Base-by-base conservation (phyloP, 2,329 filamentous ascomycete genomes). In the Waltergamsia citrina region DNA sequence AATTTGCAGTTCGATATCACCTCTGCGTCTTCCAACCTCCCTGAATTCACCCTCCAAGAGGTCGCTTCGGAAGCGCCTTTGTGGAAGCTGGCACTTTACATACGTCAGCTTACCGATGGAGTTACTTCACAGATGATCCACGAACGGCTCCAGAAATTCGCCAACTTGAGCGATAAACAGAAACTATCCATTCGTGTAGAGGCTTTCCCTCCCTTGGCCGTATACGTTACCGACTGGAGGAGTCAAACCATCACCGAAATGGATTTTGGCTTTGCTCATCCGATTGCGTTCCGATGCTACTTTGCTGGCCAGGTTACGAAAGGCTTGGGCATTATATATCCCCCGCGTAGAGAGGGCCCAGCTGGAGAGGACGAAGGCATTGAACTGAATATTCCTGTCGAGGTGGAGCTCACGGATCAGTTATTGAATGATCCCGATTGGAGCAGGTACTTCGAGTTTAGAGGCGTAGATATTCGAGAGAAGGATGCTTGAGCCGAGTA, bases 51-150 rank as follows among this genome's bases (percentile, higher is more conserved):
- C 4, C 36, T 51, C 1, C 46, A 44, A 20, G 46, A 63, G 29
- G 44, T 62, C 10, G 51, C 62, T 15, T 56, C 53, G 0, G 53
- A 57, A 7, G 51, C 40, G 38, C 53, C 60, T 2, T 40, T 65
- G 1, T 50, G 49, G 5, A 45, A 43, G 18, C 38, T 64, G 2
- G 58, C 61, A 4, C 39, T 37, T 6, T 63, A 62, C 32, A 47
- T 56, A 21, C 59, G 60, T 5, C 36, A 45, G 19, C 34, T 63
- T 34, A 61, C 59, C 6, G 44, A 60, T 34, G 47, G 49, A 33
- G 44, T 52, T 8, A 58, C 51, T 2, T 38, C 48, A 14, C 53
- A 54, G 11, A 41, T 41, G 11, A 43, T 63, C 3, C 42, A 45
- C 15, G 19, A 38, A 7, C 35, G 41, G 9, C 43, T 64, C 2